Evolutionary conservation across 2,329 filamentous ascomycete genomes (phyloP).

Genomic region (Xylariomycetidae sp.): DNA sequence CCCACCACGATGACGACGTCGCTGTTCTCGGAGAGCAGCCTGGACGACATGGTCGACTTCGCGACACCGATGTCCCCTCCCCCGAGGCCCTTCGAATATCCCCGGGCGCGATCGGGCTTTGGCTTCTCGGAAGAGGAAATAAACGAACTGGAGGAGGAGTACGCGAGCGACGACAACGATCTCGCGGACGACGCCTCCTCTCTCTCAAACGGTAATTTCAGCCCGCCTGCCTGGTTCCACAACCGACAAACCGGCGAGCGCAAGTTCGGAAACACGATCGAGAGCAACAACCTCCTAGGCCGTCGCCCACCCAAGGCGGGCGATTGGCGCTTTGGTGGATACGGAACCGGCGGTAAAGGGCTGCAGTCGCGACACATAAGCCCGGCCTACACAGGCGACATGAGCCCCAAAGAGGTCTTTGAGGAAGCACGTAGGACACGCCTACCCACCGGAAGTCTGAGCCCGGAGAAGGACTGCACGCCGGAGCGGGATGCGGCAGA

Average conservation of each 20-base stretch:
- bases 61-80: slow-evolving; percentile 35
- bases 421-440: slow-evolving; percentile 48
- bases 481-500: slow-evolving; percentile 35
- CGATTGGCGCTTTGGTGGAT: no score
- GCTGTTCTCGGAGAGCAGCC: slow-evolving; percentile 40
- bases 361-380: slow-evolving; percentile 9
- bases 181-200: slow-evolving; percentile 37
- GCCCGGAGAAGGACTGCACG: slow-evolving; percentile 47
- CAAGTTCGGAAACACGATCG: slow-evolving; percentile 56
- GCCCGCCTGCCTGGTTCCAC: slow-evolving; percentile 55
- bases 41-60: slow-evolving; percentile 48
- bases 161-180: slow-evolving; percentile 33
- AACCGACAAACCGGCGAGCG: slow-evolving; percentile 54
- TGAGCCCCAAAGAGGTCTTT: slow-evolving; percentile 38
- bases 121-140: slow-evolving; percentile 31
- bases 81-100: slow-evolving; percentile 32
- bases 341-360: no score
- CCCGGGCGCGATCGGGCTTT: slow-evolving; percentile 37
- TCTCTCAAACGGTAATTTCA: slow-evolving; percentile 50
- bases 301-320: slow-evolving; percentile 32
- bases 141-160: no score
- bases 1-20: slow-evolving; percentile 19
- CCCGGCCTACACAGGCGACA: slow-evolving; percentile 21
- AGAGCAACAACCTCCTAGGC: slow-evolving; percentile 47
- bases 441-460: slow-evolving; percentile 49